Evolutionary conservation across 2,329 filamentous ascomycete genomes (phyloP).

Genomic region (Neoscytalidium dimidiatum): DNA sequence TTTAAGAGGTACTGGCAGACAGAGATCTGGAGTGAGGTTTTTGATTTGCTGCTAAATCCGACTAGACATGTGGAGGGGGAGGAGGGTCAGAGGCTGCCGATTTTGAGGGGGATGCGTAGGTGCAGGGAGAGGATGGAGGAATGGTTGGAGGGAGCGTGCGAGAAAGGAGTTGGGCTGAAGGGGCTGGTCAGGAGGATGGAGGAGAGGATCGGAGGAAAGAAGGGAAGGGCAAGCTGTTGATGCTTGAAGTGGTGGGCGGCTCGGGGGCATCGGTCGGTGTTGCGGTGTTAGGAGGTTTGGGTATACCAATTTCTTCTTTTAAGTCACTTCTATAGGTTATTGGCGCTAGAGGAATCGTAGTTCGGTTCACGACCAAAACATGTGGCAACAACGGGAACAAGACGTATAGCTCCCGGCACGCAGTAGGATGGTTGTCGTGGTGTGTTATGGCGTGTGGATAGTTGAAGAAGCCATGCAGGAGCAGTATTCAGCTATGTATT

Average conservation of each 20-base stretch:
- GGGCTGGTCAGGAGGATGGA: conserved; percentile 64
- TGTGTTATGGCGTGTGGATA: too few relatives aligned
- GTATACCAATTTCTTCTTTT: background rate
- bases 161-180: conserved; percentile 68
- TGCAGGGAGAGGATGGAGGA: conserved; percentile 78
- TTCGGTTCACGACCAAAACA: background rate
- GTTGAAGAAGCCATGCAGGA: too few relatives aligned
- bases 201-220: conserved; percentile 51
- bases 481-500: too few relatives aligned
- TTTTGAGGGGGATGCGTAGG: conserved; percentile 67
- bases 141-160: conserved; percentile 79
- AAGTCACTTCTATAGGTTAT: background rate
- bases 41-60: conserved; percentile 86
- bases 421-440: too few relatives aligned
- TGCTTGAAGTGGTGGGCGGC: too few relatives aligned
- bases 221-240: conserved; percentile 29
- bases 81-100: conserved; percentile 68
- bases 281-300: background rate
- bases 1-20: conserved; percentile 97
- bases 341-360: background rate
- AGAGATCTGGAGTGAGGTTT: conserved; percentile 82
- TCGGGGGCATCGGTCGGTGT: background rate
- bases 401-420: too few relatives aligned
- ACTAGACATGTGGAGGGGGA: conserved; percentile 55
- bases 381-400: too few relatives aligned